These are phyloP conservation scores for Puccinia hordei DNA, from an alignment of 1,284 basidiomycete genomes.

Conservation along the genomic window DNA sequence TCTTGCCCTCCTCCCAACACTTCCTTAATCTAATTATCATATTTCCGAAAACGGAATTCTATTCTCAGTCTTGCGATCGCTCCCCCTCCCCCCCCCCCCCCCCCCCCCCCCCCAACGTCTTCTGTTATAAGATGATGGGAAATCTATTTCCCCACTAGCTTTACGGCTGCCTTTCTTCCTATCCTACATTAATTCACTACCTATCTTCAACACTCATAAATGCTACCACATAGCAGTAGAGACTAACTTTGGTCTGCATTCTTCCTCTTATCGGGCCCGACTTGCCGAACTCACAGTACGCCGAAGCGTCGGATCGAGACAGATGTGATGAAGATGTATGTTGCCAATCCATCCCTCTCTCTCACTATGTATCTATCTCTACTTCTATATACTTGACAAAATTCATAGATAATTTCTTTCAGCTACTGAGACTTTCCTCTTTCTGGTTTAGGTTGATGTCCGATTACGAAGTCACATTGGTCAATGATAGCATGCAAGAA, in stretches of 20 bases:
- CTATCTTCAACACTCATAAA: no score
- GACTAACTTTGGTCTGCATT: constrained; percentile 1
- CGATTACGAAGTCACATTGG: constrained; percentile 92
- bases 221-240: neutral
- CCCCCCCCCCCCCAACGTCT: no score
- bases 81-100: no score
- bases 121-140: no score
- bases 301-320: constrained; percentile 95
- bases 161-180: no score
- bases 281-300: constrained; percentile 63
- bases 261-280: neutral
- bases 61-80: no score
- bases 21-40: no score
- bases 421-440: neutral
- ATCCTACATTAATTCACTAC: no score
- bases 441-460: constrained; percentile 77
- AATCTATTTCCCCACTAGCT: no score
- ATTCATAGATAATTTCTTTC: neutral
- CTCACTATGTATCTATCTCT: neutral
- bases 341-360: constrained; percentile 48
- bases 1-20: neutral
- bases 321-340: constrained; percentile 98
- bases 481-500: constrained; percentile 98
- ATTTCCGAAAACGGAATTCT: no score
- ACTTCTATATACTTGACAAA: constrained; percentile 32